A percentile compares a stretch with the other conserved stretches of the same genome.
phyloP scores from a whole-genome alignment of 768 basidiomycete species.

The Phanerodontia chrysosporium region DNA sequence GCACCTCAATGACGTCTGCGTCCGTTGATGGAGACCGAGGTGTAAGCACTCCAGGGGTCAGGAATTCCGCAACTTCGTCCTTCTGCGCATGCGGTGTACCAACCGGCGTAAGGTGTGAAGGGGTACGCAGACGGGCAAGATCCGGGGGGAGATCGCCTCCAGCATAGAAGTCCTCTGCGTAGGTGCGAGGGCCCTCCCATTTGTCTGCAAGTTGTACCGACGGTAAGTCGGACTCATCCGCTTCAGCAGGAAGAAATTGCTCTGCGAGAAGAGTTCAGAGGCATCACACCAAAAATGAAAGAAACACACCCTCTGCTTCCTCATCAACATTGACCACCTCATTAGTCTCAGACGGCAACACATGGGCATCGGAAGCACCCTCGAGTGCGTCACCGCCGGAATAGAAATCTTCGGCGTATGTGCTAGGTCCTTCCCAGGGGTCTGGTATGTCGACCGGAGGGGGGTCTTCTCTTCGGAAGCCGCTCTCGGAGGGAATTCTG shows the following conservation, averaged over 20 bases:
- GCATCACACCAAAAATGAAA: background rate
- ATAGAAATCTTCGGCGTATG: constrained; percentile 40
- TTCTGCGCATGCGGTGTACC: constrained; percentile 18
- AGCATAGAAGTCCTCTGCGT: constrained; percentile 39
- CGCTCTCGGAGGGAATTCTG: constrained; percentile 2
- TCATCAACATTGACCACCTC: background rate
- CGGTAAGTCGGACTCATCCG: constrained; percentile 8
- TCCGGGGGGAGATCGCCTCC: constrained; percentile 33
- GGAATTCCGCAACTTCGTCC: background rate
- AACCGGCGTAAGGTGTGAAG: constrained; percentile 19
- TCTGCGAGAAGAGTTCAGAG: background rate
- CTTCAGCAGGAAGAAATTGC: constrained; percentile 9
- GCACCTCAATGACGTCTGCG: background rate
- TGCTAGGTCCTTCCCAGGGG: constrained; percentile 37
- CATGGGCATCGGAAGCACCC: constrained; percentile 20
- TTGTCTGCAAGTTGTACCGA: constrained; percentile 31
- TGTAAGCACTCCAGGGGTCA: constrained; percentile 15
- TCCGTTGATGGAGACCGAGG: background rate
- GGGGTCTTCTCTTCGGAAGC: background rate
- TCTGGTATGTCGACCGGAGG: constrained; percentile 32
- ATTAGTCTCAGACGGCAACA: constrained; percentile 24
- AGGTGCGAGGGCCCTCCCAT: constrained; percentile 35
- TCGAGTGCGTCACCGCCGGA: constrained; percentile 36
- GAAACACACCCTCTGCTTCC: constrained; percentile 1
- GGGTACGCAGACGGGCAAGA: constrained; percentile 10